Evolutionary conservation across 169 alveolate genomes (phyloP).

Genomic region (Plasmodium malariae): DNA sequence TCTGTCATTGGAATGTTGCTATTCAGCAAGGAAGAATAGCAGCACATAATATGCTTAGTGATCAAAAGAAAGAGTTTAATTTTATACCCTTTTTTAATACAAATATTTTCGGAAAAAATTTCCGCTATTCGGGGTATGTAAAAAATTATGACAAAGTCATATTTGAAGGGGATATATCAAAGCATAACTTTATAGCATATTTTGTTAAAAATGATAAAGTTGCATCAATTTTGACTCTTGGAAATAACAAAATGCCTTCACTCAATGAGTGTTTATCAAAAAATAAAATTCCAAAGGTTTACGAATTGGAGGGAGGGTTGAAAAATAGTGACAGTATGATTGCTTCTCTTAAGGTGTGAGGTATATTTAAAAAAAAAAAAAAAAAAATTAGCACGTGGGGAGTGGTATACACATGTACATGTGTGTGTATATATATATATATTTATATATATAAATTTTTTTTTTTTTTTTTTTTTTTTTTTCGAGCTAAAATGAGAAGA

Average conservation of each 20-base stretch:
- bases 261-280: slow-evolving; percentile 54
- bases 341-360: slow-evolving; percentile 3
- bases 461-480: slow-evolving; percentile 26
- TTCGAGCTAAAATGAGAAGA: neutral
- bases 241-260: slow-evolving; percentile 65
- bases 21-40: slow-evolving; percentile 88
- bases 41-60: slow-evolving; percentile 84
- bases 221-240: slow-evolving; percentile 46
- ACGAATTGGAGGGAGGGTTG: slow-evolving; percentile 63
- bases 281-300: slow-evolving; percentile 31
- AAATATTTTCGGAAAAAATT: slow-evolving; percentile 82
- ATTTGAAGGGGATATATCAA: slow-evolving; percentile 84
- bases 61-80: slow-evolving; percentile 60
- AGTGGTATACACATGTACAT: neutral
- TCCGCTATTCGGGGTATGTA: slow-evolving; percentile 83
- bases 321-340: slow-evolving; percentile 76
- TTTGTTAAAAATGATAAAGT: slow-evolving; percentile 83
- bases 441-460: neutral
- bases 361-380: neutral
- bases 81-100: slow-evolving; percentile 88
- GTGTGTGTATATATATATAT: neutral
- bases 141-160: slow-evolving; percentile 81
- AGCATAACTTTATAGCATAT: slow-evolving; percentile 83
- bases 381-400: neutral
- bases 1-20: slow-evolving; percentile 89